Evolutionary conservation across 1,284 basidiomycete genomes (phyloP).

Genomic region (Ganoderma multipileum): DNA sequence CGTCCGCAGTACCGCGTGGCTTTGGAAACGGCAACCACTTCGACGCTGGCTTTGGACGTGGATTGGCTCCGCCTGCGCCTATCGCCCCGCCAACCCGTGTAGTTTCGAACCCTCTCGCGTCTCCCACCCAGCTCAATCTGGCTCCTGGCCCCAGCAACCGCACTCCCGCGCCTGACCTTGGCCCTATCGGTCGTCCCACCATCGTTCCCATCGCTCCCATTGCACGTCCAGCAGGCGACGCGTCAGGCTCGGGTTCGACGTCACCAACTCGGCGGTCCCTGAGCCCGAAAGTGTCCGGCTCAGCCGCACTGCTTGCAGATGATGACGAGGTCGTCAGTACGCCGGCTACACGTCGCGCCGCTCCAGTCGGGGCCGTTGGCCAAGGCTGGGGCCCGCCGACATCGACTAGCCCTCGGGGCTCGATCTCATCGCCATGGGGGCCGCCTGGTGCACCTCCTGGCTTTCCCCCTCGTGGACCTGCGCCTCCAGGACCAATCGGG

Average conservation of each 20-base stretch:
- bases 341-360: slow-evolving; percentile 49
- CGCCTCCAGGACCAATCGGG: slow-evolving; percentile 39
- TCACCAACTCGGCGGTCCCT: slow-evolving; percentile 71
- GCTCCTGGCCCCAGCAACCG: slow-evolving; percentile 44
- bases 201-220: slow-evolving; percentile 51
- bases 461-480: slow-evolving; percentile 44
- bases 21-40: slow-evolving; percentile 56
- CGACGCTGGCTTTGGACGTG: slow-evolving; percentile 53
- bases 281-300: slow-evolving; percentile 77
- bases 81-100: slow-evolving; percentile 55
- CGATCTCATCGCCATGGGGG: slow-evolving; percentile 52
- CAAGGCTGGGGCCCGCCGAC: slow-evolving; percentile 48
- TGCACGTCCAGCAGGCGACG: slow-evolving; percentile 48
- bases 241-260: slow-evolving; percentile 63
- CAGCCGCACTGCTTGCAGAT: slow-evolving; percentile 76
- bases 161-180: slow-evolving; percentile 49
- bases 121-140: slow-evolving; percentile 45
- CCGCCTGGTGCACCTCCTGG: slow-evolving; percentile 42
- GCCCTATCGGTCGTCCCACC: slow-evolving; percentile 65
- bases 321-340: slow-evolving; percentile 78
- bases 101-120: slow-evolving; percentile 44
- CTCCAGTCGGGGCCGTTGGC: slow-evolving; percentile 45
- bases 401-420: slow-evolving; percentile 50
- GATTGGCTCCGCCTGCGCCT: slow-evolving; percentile 50
- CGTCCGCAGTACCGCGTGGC: slow-evolving; percentile 59